These are phyloP conservation scores for Wickerhamomyces bisporus DNA, from an alignment of 805 yeast genomes.

Conservation along the genomic window DNA sequence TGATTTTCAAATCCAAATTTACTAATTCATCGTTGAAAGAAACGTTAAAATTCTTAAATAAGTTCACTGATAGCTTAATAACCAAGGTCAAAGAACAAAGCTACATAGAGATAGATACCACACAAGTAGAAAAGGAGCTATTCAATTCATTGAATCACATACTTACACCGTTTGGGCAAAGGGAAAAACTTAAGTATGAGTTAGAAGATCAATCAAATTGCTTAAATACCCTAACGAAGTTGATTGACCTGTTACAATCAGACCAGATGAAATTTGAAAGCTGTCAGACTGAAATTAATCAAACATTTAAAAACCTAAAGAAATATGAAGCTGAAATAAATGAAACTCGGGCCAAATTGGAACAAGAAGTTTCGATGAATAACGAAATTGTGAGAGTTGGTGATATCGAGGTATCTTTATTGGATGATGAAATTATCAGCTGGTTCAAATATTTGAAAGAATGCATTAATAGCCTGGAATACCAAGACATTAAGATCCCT, in stretches of 20 bases:
- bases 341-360: neutral
- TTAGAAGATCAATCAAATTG: neutral
- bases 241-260: neutral
- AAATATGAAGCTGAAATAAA: conserved; percentile 1
- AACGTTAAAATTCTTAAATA: neutral
- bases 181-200: neutral
- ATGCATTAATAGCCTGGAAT: conserved; percentile 1
- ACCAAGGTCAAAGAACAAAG: neutral
- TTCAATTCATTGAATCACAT: neutral
- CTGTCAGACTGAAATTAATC: neutral
- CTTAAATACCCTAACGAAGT: neutral
- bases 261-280: neutral
- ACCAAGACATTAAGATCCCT: conserved; percentile 1
- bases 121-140: neutral
- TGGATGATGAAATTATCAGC: too few species aligned
- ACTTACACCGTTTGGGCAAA: neutral
- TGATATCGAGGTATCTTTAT: too few species aligned
- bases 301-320: conserved; percentile 3
- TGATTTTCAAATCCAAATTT: neutral
- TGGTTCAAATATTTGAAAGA: too few species aligned
- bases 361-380: neutral
- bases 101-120: neutral
- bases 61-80: neutral
- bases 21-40: neutral
- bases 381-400: conserved; percentile 2